Conservation (phyloP, 2,329 filamentous ascomycete genomes). For the Trichoderma sp. region DNA sequence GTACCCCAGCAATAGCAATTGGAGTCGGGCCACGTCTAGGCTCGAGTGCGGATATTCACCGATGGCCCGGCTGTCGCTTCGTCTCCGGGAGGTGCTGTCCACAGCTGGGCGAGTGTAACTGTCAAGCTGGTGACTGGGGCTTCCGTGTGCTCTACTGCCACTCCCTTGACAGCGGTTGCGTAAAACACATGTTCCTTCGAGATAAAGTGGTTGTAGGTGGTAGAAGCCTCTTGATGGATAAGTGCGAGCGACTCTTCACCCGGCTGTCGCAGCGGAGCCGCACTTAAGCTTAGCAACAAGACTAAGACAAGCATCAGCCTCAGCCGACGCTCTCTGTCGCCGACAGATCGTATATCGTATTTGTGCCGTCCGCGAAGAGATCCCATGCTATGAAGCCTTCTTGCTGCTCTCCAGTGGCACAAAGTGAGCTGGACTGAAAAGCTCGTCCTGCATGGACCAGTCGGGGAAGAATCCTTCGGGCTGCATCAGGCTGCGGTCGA, state of each 20-base stretch:
- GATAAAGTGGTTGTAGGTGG: too few relatives aligned
- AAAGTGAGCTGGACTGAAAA: conserved; percentile 1
- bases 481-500: conserved; percentile 16
- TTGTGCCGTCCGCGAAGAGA: background rate
- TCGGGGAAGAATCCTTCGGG: background rate
- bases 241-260: background rate
- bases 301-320: conserved; percentile 17
- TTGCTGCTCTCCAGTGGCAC: background rate
- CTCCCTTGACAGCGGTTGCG: background rate
- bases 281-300: conserved; percentile 24
- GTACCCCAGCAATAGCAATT: background rate
- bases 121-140: too few relatives aligned
- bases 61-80: background rate
- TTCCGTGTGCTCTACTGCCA: background rate
- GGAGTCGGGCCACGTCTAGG: conserved; percentile 10
- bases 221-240: too few relatives aligned
- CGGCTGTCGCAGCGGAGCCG: conserved; percentile 23
- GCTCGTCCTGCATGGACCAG: background rate
- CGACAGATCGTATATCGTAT: conserved; percentile 24
- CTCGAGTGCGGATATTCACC: background rate
- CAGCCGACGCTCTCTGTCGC: conserved; percentile 10
- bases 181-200: background rate
- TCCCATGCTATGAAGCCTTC: background rate
- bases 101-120: background rate
- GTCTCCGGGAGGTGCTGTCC: background rate